Evolutionary conservation across 257 asterid genomes (phyloP).

Genomic region (Rubia yunnanensis): DNA sequence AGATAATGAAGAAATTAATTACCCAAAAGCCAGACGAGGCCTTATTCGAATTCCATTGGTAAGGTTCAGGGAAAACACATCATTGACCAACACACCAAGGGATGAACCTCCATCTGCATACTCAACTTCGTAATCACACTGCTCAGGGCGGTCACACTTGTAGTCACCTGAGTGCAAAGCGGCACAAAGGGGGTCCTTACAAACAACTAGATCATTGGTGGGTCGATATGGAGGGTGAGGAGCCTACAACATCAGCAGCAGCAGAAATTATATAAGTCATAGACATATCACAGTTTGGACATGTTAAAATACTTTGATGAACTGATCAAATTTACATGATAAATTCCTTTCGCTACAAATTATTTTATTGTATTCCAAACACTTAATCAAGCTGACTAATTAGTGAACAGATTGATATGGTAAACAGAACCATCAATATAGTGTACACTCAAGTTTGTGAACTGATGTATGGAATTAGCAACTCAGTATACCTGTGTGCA

Average conservation of each 20-base stretch:
- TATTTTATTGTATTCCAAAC: not conserved
- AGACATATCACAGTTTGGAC: not conserved
- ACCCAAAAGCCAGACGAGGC: constrained; percentile 87
- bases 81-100: constrained; percentile 85
- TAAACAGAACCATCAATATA: not conserved
- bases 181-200: constrained; percentile 86
- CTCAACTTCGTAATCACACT: constrained; percentile 95
- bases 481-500: constrained; percentile 56
- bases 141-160: constrained; percentile 64
- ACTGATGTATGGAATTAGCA: not conserved
- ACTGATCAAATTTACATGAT: not conserved
- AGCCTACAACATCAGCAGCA: constrained; percentile 36
- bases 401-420: not conserved
- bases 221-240: constrained; percentile 92
- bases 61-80: constrained; percentile 48
- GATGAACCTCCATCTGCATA: constrained; percentile 99
- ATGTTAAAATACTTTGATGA: not conserved
- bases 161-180: constrained; percentile 74
- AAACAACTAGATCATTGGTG: constrained; percentile 72
- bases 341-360: not conserved
- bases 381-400: not conserved
- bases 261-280: not conserved
- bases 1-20: constrained; percentile 10
- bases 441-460: not conserved
- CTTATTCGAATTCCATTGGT: constrained; percentile 50